Conservation (phyloP, 257 asterid species). For the Salvia miltiorrhiza region DNA sequence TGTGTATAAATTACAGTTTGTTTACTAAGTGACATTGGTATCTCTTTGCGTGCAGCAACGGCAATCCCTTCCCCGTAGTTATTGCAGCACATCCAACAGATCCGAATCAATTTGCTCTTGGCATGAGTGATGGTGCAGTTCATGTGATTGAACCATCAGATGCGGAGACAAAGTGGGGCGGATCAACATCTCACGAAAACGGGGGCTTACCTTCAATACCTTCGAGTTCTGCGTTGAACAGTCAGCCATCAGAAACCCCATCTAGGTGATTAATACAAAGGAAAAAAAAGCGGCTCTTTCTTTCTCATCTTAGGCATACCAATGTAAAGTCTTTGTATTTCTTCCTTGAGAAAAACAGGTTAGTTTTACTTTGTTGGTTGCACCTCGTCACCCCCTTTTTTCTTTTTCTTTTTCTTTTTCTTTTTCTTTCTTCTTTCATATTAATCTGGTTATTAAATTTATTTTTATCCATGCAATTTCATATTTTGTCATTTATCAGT, state of each 20-base stretch:
- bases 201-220: constrained; percentile 65
- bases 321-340: constrained; percentile 27
- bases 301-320: constrained; percentile 20
- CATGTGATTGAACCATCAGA: constrained; percentile 85
- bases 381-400: background rate
- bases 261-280: constrained; percentile 50
- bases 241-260: constrained; percentile 89
- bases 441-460: constrained; percentile 9
- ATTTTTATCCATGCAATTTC: constrained; percentile 20
- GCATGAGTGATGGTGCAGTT: constrained; percentile 88
- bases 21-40: background rate
- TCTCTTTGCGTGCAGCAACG: constrained; percentile 30
- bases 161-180: constrained; percentile 86
- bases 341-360: background rate
- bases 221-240: constrained; percentile 80
- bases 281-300: background rate
- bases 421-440: background rate
- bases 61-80: constrained; percentile 60
- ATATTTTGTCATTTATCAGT: background rate
- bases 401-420: background rate
- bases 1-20: background rate
- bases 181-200: constrained; percentile 64
- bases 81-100: constrained; percentile 93
- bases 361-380: constrained; percentile 16
- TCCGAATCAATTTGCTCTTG: constrained; percentile 82